Base-by-base conservation (phyloP, 495 filamentous ascomycete genomes). In the Penicillium tannophilum region DNA sequence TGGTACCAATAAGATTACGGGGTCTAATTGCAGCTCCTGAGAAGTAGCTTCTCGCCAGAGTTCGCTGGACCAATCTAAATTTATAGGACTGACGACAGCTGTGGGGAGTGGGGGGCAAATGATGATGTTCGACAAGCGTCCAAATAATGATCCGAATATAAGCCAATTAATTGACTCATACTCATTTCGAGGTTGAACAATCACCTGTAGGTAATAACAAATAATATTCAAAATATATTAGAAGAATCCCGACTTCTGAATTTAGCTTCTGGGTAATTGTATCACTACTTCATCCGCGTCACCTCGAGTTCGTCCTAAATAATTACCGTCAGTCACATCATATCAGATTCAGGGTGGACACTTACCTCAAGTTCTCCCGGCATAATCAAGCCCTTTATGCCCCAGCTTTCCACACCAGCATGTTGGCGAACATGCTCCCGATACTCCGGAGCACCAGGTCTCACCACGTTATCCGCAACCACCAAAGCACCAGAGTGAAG, bases 401-500 rank as follows among this genome's bases (percentile, higher is more conserved):
- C 61, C 64, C 64, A 67, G 48, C 64, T 61, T 26, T 67, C 51
- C 7, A 67, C 51, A 6, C 51, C 46, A 17, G 54, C 1, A 48
- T 61, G 56, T 6, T 31, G 19, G 6, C 62, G 62, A 19, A 67
- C 52, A 58, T 62, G 59, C 23, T 60, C 56, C 4, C 62, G 33
- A 44, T 68, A 68, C 31, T 42, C 30, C 10, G 62, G 65, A 19
- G 59, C 60, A 16, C 62, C 62, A 19, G 65, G 62, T 3, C 59
- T 28, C 2, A 65, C n/a, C 14, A 68, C 54, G 52, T 65, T 65
- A 51, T 68, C 62, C 8, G 65, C 65, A 23, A 68, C 47, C 10
- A 68, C 50, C 33, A 62, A 51, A 35, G 55, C 24, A 4, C 60
- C 60, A 44, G 42, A 10, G 0, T 30, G 30, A 4, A 58, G 20